Evolutionary conservation across 2,329 filamentous ascomycete species (phyloP).

Genomic region (Penicillium sclerotiorum): DNA sequence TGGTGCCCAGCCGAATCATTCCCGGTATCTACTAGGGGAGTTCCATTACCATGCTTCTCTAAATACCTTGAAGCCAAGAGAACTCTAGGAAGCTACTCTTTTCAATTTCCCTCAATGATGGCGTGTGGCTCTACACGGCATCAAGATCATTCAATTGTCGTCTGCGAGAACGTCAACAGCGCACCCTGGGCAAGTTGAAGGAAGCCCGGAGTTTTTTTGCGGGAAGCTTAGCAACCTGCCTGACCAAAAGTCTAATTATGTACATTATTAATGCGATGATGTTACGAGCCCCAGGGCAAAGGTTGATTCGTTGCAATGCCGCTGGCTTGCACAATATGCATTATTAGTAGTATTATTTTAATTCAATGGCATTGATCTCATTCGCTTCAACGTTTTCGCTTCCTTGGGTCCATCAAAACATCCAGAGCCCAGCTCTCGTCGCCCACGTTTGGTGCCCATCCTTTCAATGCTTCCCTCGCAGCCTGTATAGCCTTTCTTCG

Average conservation of each 20-base stretch:
- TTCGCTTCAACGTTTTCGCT: constrained; percentile 22
- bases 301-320: not conserved
- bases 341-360: not conserved
- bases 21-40: constrained; percentile 73
- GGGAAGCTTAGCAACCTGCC: too few species aligned
- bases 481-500: constrained; percentile 34
- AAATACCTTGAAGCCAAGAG: too few species aligned
- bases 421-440: constrained; percentile 43
- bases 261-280: not conserved
- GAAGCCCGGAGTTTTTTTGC: too few species aligned
- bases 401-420: constrained; percentile 33
- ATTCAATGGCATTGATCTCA: not conserved
- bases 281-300: not conserved
- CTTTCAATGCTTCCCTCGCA: constrained; percentile 35
- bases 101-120: too few species aligned
- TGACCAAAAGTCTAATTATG: not conserved
- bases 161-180: too few species aligned
- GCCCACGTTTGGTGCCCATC: constrained; percentile 41
- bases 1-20: constrained; percentile 79
- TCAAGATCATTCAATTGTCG: too few species aligned
- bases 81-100: too few species aligned
- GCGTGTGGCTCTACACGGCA: too few species aligned
- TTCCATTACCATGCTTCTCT: not conserved
- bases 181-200: too few species aligned
- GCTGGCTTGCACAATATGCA: not conserved